Evolutionary conservation across 176 grass and related monocot genomes (phyloP), one percentile per base, ranked within the genome.

Genomic region (Avena insularis): DNA sequence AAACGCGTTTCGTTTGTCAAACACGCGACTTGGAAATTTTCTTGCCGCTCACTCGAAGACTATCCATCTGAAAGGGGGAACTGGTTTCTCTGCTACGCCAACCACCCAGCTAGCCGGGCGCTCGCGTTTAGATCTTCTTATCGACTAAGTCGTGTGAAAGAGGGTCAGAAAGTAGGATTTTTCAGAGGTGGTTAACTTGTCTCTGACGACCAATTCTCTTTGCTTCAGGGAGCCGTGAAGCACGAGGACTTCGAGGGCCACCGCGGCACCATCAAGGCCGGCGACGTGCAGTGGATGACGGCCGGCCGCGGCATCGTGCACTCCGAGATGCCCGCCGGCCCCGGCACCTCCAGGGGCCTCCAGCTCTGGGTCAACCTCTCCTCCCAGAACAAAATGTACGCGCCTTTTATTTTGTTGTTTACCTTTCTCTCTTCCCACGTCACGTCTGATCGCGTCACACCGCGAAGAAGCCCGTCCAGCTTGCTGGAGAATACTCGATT

Each of bases 331-430:
- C 97, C 97, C 16, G 91, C 91, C 3, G 92, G 77, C 21, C 92
- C 84, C 33, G 97, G 87, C 19, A 88, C 85, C 4, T 94, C 90
- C 84, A 94, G 79, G 82, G 97, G 97, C 6, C 92, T 99, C 13
- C 97, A 99, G 83, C 94, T 99, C 12, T 99, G 97, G 97, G 92
- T 99, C 78, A 99, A 99, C 89, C 97, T 99, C 89, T 85, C 92
- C 77, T 96, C 97, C 54, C 51, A 46, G 54, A 93, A 99, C 90
- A 99, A 99, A 93, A 99, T 99, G 97, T 98, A 38, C n/a, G n/a
- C n/a, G n/a, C n/a, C n/a, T n/a, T n/a, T n/a, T n/a, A n/a, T n/a
- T n/a, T n/a, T n/a, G n/a, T n/a, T n/a, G n/a, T n/a, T n/a, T n/a
- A n/a, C 40, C 40, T 43, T 43, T 43, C 40, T 43, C 20, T 46